phyloP scores from a whole-genome alignment of 768 basidiomycete species.

The Butyriboletus loyo region DNA sequence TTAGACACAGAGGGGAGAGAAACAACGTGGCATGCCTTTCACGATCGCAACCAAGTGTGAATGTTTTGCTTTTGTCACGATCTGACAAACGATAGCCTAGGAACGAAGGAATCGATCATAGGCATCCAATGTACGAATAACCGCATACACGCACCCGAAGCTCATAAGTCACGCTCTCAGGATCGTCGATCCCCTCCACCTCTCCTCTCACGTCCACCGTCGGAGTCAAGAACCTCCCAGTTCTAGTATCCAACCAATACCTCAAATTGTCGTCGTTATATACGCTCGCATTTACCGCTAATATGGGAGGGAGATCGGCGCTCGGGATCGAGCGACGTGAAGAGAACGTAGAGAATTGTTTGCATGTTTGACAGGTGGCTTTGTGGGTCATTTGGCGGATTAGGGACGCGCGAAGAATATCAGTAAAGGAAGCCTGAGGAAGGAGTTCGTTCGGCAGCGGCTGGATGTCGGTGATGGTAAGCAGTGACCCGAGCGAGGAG shows the following conservation, averaged over 20 bases:
- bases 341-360: conserved; percentile 69
- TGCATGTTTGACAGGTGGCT: conserved; percentile 82
- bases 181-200: conserved; percentile 55
- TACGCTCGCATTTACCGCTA: conserved; percentile 84
- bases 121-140: not conserved
- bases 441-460: conserved; percentile 36
- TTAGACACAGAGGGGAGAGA: not conserved
- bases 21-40: conserved; percentile 49
- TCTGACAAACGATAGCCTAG: conserved; percentile 80
- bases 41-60: conserved; percentile 88
- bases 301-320: conserved; percentile 71
- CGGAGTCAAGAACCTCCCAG: conserved; percentile 53
- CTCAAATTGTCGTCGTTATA: conserved; percentile 70
- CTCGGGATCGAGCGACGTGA: conserved; percentile 64
- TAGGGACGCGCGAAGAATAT: conserved; percentile 71
- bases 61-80: conserved; percentile 63
- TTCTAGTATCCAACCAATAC: conserved; percentile 65
- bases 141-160: conserved; percentile 56
- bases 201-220: conserved; percentile 57
- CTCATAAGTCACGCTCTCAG: conserved; percentile 58
- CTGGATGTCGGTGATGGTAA: conserved; percentile 19
- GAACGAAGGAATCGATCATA: not conserved
- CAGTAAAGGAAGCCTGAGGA: conserved; percentile 52
- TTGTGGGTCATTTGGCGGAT: conserved; percentile 82
- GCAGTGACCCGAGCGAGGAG: not conserved